These are phyloP conservation scores for Verticillium isaacii DNA, from an alignment of 2,329 filamentous ascomycete species.

Conservation along the genomic window DNA sequence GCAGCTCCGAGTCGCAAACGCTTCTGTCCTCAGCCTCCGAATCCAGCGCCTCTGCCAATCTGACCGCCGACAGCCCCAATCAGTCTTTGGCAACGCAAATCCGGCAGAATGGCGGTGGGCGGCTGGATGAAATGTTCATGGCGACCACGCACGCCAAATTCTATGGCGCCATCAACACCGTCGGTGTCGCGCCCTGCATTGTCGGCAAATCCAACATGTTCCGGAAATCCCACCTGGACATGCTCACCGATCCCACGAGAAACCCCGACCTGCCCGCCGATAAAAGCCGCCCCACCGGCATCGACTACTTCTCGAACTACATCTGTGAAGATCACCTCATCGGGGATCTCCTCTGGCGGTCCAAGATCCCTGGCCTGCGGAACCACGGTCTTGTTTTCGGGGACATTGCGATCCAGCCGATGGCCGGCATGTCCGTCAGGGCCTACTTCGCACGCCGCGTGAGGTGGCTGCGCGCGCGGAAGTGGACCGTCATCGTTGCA, in stretches of 20 bases:
- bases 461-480: conserved; percentile 87
- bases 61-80: conserved; percentile 11
- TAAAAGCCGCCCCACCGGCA: conserved; percentile 52
- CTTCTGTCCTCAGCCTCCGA: conserved; percentile 29
- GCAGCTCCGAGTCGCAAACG: conserved; percentile 20
- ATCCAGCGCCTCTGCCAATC: conserved; percentile 22
- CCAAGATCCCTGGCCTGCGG: conserved; percentile 55
- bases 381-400: conserved; percentile 84
- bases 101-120: conserved; percentile 59
- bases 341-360: conserved; percentile 83
- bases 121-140: conserved; percentile 93
- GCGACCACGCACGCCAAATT: conserved; percentile 93
- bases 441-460: conserved; percentile 79
- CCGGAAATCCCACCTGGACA: conserved; percentile 81
- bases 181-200: conserved; percentile 84
- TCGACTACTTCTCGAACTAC: conserved; percentile 91
- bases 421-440: conserved; percentile 70
- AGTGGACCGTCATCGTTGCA: conserved; percentile 86
- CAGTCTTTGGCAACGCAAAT: conserved; percentile 22
- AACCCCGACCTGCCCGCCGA: conserved; percentile 37
- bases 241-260: conserved; percentile 51
- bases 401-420: conserved; percentile 86
- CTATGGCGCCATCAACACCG: conserved; percentile 94
- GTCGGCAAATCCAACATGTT: conserved; percentile 99
- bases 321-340: conserved; percentile 98